A percentile compares a stretch with the other conserved stretches of the same genome.
Conservation (phyloP, 441 rosid genomes). For the Pelargonium myrrhifolium region DNA sequence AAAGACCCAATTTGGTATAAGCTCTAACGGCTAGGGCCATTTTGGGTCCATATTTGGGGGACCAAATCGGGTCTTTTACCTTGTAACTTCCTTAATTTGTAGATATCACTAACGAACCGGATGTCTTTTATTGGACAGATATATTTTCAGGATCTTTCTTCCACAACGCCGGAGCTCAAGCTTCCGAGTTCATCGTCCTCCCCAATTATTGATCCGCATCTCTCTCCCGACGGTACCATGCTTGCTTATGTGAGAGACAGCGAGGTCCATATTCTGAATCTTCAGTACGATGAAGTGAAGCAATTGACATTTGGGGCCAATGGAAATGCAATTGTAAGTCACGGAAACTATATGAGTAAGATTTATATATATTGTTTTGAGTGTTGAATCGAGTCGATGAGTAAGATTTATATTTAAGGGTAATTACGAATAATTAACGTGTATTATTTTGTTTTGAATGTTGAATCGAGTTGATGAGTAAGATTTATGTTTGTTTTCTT, state of each 20-base stretch:
- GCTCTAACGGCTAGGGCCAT: no score
- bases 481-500: slow-evolving; percentile 9
- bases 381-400: neutral
- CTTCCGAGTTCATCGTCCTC: slow-evolving; percentile 52
- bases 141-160: slow-evolving; percentile 64
- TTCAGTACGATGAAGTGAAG: slow-evolving; percentile 43
- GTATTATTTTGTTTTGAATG: neutral
- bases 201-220: slow-evolving; percentile 73
- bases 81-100: neutral
- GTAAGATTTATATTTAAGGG: no score
- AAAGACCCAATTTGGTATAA: no score
- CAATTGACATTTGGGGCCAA: slow-evolving; percentile 66
- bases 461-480: neutral
- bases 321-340: slow-evolving; percentile 52
- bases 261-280: slow-evolving; percentile 66
- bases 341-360: neutral
- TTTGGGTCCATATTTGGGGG: no score
- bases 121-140: slow-evolving; percentile 38
- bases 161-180: slow-evolving; percentile 62
- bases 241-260: slow-evolving; percentile 61
- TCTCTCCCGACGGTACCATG: slow-evolving; percentile 81
- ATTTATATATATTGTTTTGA: neutral
- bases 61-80: no score
- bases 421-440: no score
- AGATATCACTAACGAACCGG: slow-evolving; percentile 11